These are phyloP conservation scores for Aspergillus sclerotiicarbonarius DNA, from an alignment of 495 filamentous ascomycete species.

Conservation along the genomic window DNA sequence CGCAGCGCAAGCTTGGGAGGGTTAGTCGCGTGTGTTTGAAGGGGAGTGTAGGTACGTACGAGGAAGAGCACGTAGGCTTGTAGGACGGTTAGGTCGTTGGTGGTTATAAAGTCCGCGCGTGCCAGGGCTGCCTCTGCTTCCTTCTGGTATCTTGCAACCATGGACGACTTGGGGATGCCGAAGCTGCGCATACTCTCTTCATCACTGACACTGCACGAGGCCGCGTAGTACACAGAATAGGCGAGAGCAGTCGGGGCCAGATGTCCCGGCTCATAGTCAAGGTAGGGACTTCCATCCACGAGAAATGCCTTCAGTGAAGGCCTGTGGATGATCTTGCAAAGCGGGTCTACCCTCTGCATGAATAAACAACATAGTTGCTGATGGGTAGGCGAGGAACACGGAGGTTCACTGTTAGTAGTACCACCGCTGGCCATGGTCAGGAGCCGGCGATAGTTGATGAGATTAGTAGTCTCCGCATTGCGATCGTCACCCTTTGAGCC, in stretches of 20 bases:
- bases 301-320: slow-evolving; percentile 35
- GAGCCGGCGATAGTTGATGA: slow-evolving; percentile 7
- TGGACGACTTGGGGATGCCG: slow-evolving; percentile 33
- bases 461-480: background rate
- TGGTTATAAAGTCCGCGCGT: slow-evolving; percentile 50
- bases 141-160: slow-evolving; percentile 47
- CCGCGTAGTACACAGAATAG: slow-evolving; percentile 53
- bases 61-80: slow-evolving; percentile 57
- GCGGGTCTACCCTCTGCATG: slow-evolving; percentile 35
- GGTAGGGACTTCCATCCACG: slow-evolving; percentile 29
- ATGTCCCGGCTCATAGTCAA: slow-evolving; percentile 31
- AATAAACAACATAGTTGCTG: slow-evolving; percentile 33
- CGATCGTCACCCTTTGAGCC: background rate
- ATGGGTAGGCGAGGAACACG: slow-evolving; percentile 6
- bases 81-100: slow-evolving; percentile 54
- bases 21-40: background rate
- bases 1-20: slow-evolving; percentile 23
- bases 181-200: slow-evolving; percentile 41
- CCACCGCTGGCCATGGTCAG: slow-evolving; percentile 9
- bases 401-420: slow-evolving; percentile 10
- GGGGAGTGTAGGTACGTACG: slow-evolving; percentile 23
- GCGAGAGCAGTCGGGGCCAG: slow-evolving; percentile 42
- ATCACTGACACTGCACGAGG: slow-evolving; percentile 43
- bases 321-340: slow-evolving; percentile 41
- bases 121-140: slow-evolving; percentile 49